Evolutionary conservation across 768 basidiomycete species (phyloP), one percentile per base, ranked within the genome.

Genomic region (Myochromella boudieri): DNA sequence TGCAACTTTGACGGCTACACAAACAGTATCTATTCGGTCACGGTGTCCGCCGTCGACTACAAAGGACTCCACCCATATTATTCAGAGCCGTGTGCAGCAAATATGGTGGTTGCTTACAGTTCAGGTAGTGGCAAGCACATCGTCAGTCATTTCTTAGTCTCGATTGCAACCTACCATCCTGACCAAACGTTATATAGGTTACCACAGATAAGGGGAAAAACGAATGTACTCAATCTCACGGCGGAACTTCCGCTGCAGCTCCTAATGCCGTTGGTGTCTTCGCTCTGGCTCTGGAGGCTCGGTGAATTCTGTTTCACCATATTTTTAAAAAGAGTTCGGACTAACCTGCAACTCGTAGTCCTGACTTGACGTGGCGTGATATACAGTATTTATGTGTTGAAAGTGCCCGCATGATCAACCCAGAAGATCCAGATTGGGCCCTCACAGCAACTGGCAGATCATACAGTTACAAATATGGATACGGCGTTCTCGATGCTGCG

Each of bases 1-100:
- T 99, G 97, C 74, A 99, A 99, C 64, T 98, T 99, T 60, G 95
- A 98, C 56, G 97, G 97, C 6, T 99, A 99, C 65, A 99, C 97
- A 10, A 99, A 99, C 63, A 91, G 88, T 59, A 95, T 98, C 48
- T 97, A 91, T 68, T 91, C 90, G 6, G 83, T 99, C 33, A 99
- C 97, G 0, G 92, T 99, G 22, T 85, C 93, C n/a, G 91, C 97
- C 0, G 76, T 98, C 49, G 97, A 98, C 59, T 82, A 86, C 64
- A 90, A 91, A 61, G 95, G 94, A 12, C 68, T 94, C 25, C 97
- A 97, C 60, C 97, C 97, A 11, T 92, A 90, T 62, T 98, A 99
- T 58, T 97, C 95, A 3, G 97, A 99, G 66, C 71, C 92, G n/a
- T 99, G 97, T 60, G 86, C 95, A 5, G 97, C 97, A 2, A 97